Base-by-base conservation (phyloP, 441 rosid genomes). In the Flueggea neowawraea region DNA sequence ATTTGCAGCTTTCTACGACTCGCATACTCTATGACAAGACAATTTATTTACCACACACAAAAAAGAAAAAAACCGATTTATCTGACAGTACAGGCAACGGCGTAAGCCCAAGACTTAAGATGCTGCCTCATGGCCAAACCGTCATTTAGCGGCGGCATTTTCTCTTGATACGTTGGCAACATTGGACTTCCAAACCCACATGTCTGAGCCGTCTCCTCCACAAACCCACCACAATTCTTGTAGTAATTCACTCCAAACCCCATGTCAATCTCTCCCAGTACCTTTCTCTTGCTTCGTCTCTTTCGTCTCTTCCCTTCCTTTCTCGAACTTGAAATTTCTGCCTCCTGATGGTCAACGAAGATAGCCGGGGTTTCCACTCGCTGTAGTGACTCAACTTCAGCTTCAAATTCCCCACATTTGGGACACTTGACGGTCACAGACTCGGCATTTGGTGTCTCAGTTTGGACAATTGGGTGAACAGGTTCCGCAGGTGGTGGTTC, bases 21-120 rank as follows among this genome's bases (percentile, higher is more conserved):
- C 28, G 28, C 28, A 22, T 22, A 22, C 1, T 22, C 28, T 22
- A 22, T 22, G 28, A 22, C 2, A 22, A 22, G 28, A 22, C 28
- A 22, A 22, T 22, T 22, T 22, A 22, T 22, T 22, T 22, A 22
- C 28, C 28, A 22, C 28, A 22, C 28, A 22, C 41, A 36, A 36
- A 8, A 36, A 36, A 0, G 7, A 5, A 36, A 36, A 36, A 36
- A 36, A 36, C 41, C 2, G 2, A 22, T 55, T 62, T 61, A 82
- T 68, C 69, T 79, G 70, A 80, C 80, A 15, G 79, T 76, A 28
- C 76, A 72, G 28, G 89, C 87, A 3, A 84, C 92, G 8, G 82
- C 87, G 43, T 78, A 54, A 60, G 89, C 89, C 92, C 89, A 83
- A 12, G 79, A 78, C 66, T 75, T 83, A 69, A 86, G 85, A 49